phyloP scores from a whole-genome alignment of 352 stramenopile species.

The Globisporangium perplexum region DNA sequence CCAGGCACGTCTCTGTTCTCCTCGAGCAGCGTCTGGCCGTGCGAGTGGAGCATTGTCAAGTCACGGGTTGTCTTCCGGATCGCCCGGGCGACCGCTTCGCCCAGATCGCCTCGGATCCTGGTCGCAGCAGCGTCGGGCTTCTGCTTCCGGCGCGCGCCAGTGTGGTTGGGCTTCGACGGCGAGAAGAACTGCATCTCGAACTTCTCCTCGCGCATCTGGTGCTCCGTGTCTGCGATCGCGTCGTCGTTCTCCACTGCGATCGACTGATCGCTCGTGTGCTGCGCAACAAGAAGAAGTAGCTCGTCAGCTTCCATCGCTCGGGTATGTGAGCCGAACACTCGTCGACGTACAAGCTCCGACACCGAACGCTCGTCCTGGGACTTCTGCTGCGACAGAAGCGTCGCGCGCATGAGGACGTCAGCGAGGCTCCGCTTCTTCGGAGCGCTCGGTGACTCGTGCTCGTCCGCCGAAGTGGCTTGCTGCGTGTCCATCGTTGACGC shows the following conservation, averaged over 20 bases:
- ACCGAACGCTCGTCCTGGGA: background rate
- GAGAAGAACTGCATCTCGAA: conserved; percentile 57
- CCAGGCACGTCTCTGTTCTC: conserved; percentile 13
- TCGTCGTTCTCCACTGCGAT: conserved; percentile 19
- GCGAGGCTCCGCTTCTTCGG: conserved; percentile 32
- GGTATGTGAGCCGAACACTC: no score
- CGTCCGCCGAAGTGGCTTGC: background rate
- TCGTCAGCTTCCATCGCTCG: background rate
- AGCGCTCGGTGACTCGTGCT: conserved; percentile 3
- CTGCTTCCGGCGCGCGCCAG: conserved; percentile 5
- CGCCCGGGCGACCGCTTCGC: conserved; percentile 47
- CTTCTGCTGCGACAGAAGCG: conserved; percentile 47
- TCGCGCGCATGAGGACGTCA: conserved; percentile 56
- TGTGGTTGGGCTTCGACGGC: conserved; percentile 25
- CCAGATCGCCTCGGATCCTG: conserved; percentile 55
- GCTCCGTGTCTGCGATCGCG: conserved; percentile 49
- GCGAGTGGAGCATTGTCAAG: conserved; percentile 49
- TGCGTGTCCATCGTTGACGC: conserved; percentile 11
- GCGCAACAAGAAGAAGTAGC: background rate
- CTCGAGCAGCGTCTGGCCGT: conserved; percentile 43
- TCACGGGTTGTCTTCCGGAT: conserved; percentile 48
- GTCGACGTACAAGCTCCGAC: background rate
- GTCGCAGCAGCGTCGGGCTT: conserved; percentile 17
- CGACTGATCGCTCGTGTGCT: conserved; percentile 5
- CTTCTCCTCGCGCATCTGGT: conserved; percentile 47